These are phyloP conservation scores for Clarireedia monteithiana DNA, from an alignment of 2,329 filamentous ascomycete genomes.

Conservation along the genomic window DNA sequence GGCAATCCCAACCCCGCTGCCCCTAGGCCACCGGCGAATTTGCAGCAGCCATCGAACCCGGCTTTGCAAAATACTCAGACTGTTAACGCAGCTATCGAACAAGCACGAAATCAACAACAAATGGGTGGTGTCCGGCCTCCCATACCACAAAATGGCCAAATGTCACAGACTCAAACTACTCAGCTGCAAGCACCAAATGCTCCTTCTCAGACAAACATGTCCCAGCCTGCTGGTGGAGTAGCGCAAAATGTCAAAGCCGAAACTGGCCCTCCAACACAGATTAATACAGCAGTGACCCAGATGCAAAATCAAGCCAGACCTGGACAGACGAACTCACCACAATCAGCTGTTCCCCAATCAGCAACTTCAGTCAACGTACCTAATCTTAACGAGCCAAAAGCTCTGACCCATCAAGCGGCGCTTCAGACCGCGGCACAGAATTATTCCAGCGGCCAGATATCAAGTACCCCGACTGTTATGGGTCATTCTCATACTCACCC, in stretches of 20 bases:
- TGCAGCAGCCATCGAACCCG: conserved; percentile 24
- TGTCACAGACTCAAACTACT: conserved; percentile 4
- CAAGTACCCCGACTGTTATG: conserved; percentile 25
- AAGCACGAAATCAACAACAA: conserved; percentile 29
- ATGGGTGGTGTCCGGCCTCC: conserved; percentile 22
- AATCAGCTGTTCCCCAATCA: conserved; percentile 26
- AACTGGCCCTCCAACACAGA: conserved; percentile 18
- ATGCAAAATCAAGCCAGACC: conserved; percentile 18
- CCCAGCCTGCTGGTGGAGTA: conserved; percentile 13
- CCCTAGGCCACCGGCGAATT: conserved; percentile 24
- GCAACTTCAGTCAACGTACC: conserved; percentile 22
- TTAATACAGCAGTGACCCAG: conserved; percentile 26
- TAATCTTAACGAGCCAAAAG: conserved; percentile 16
- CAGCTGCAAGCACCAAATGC: conserved; percentile 17
- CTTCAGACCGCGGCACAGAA: conserved; percentile 26
- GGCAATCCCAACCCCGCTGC: conserved; percentile 15
- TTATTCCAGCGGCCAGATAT: conserved; percentile 26
- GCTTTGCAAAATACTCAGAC: conserved; percentile 27
- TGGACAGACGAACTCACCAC: conserved; percentile 26
- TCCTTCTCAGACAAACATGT: conserved; percentile 13
- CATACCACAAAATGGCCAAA: conserved; percentile 19
- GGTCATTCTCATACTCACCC: conserved; percentile 25
- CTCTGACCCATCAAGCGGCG: conserved; percentile 27
- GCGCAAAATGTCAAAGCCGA: conserved; percentile 24
- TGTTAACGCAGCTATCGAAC: conserved; percentile 30